Conservation (phyloP, 768 basidiomycete species). For the Lanmaoa rubissima region DNA sequence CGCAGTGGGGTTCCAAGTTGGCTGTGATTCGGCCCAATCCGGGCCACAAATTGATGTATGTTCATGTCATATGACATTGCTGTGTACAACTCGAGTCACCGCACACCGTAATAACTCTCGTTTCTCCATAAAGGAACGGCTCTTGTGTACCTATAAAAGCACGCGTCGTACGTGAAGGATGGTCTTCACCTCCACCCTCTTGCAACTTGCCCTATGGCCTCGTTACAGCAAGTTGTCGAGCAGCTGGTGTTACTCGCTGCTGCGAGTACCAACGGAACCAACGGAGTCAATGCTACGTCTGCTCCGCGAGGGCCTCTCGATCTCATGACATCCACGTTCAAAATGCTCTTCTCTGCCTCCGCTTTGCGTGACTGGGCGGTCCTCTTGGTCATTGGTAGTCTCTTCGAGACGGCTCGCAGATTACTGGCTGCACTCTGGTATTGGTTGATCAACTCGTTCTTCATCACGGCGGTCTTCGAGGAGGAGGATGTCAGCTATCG, state of each 20-base stretch:
- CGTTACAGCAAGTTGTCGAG: conserved; percentile 31
- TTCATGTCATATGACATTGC: background rate
- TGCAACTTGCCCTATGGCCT: conserved; percentile 17
- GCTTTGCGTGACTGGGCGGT: conserved; percentile 64
- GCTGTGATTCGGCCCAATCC: background rate
- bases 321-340: conserved; percentile 37
- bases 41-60: background rate
- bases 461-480: conserved; percentile 61
- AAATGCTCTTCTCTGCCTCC: conserved; percentile 49
- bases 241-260: conserved; percentile 28
- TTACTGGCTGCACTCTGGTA: conserved; percentile 42
- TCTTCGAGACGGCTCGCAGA: conserved; percentile 59
- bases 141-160: conserved; percentile 13
- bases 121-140: background rate
- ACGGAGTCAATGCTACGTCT: conserved; percentile 15
- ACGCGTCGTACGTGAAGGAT: background rate
- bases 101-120: background rate
- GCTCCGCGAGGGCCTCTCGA: conserved; percentile 20
- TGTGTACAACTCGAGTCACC: conserved; percentile 14
- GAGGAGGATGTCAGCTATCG: conserved; percentile 57
- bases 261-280: conserved; percentile 7
- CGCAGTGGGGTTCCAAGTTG: background rate
- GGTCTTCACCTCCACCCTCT: background rate
- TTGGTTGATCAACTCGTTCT: conserved; percentile 49
- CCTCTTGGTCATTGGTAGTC: conserved; percentile 58